Conservation (phyloP, 371 early-diverging fungal species). For the Sporodiniella umbellata region DNA sequence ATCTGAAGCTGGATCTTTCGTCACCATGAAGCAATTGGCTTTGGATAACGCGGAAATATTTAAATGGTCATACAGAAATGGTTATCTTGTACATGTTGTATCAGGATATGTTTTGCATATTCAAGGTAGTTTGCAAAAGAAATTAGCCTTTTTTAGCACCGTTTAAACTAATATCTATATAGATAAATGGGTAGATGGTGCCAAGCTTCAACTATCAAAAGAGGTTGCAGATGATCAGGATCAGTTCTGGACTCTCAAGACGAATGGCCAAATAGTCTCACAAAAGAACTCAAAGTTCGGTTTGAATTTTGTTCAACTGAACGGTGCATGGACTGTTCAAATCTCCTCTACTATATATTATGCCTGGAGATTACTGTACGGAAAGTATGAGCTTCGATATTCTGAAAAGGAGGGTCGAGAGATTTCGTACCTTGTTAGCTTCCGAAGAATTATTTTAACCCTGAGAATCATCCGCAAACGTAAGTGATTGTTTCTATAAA, state of each 20-base stretch:
- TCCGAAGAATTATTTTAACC: slow-evolving; percentile 27
- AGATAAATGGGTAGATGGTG: slow-evolving; percentile 25
- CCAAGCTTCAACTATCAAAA: slow-evolving; percentile 19
- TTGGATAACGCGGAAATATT: slow-evolving; percentile 10
- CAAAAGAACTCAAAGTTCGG: slow-evolving; percentile 21
- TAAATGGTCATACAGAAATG: slow-evolving; percentile 44
- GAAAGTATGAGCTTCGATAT: slow-evolving; percentile 24
- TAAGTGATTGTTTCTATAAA: too few species aligned
- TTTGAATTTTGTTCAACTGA: slow-evolving; percentile 21
- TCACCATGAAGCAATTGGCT: slow-evolving; percentile 31
- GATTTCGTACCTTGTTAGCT: slow-evolving; percentile 23
- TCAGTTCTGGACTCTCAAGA: slow-evolving; percentile 37
- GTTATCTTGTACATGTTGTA: slow-evolving; percentile 46
- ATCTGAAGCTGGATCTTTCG: slow-evolving; percentile 25
- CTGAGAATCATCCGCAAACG: slow-evolving; percentile 12
- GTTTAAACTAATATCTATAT: not conserved
- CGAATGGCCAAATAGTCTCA: slow-evolving; percentile 37
- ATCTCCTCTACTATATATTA: slow-evolving; percentile 24
- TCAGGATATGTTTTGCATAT: slow-evolving; percentile 36
- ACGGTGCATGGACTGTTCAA: slow-evolving; percentile 20
- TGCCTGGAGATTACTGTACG: slow-evolving; percentile 36
- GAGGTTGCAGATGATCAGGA: slow-evolving; percentile 18
- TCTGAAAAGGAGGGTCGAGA: slow-evolving; percentile 31
- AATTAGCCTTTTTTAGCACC: not conserved
- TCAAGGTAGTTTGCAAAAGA: slow-evolving; percentile 19